Percentiles rank a stretch among this genome's conserved stretches.
Evolutionary conservation across 1,284 basidiomycete genomes (phyloP).

Genomic region (Tetrapyrgos nigripes): DNA sequence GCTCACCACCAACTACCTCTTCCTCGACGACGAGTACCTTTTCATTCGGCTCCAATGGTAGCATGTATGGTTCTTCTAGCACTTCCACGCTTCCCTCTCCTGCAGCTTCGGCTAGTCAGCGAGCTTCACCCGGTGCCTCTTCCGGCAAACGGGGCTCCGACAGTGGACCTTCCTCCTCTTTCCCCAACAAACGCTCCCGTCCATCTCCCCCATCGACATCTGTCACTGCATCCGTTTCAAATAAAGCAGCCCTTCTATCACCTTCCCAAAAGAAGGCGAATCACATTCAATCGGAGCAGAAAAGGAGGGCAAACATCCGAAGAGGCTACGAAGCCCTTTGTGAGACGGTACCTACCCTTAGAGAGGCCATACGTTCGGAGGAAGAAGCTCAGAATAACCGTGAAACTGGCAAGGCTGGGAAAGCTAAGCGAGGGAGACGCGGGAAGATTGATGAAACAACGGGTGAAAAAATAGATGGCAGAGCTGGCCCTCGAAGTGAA

Average conservation of each 20-base stretch:
- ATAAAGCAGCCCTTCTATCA: conserved; percentile 63
- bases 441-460: conserved; percentile 39
- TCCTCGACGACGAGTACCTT: conserved; percentile 14
- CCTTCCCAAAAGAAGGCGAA: conserved; percentile 92
- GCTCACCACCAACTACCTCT: conserved; percentile 16
- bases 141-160: conserved; percentile 15
- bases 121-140: conserved; percentile 7
- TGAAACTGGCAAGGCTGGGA: conserved; percentile 33
- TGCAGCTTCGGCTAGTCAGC: conserved; percentile 9
- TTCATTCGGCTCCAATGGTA: neutral
- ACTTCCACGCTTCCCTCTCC: conserved; percentile 18
- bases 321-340: conserved; percentile 88
- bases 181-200: conserved; percentile 26
- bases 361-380: conserved; percentile 75
- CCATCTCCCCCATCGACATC: conserved; percentile 27
- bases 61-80: neutral
- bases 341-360: conserved; percentile 78
- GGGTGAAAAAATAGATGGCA: conserved; percentile 75
- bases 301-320: conserved; percentile 89
- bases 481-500: conserved; percentile 86
- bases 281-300: conserved; percentile 91
- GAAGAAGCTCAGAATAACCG: conserved; percentile 46
- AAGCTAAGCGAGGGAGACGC: conserved; percentile 37
- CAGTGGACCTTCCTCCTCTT: conserved; percentile 2
- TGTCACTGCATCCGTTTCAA: conserved; percentile 16